Conservation (phyloP, 2,329 filamentous ascomycete genomes). For the Ophiostoma pallidulum region DNA sequence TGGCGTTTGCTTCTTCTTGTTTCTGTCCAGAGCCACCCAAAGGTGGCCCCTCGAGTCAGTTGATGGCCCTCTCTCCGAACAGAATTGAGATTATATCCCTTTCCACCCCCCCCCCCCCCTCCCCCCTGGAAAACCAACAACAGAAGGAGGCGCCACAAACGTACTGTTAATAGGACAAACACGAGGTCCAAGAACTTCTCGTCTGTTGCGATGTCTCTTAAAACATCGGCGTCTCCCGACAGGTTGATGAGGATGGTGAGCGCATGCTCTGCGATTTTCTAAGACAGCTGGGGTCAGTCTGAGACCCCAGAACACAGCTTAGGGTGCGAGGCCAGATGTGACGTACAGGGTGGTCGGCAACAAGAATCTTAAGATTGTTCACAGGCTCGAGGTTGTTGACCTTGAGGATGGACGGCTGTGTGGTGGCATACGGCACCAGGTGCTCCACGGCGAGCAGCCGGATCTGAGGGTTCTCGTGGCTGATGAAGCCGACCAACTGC, state of each 20-base stretch:
- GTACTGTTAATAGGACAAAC: conserved; percentile 63
- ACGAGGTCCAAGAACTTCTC: conserved; percentile 71
- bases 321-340: no score
- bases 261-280: conserved; percentile 89
- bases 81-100: no score
- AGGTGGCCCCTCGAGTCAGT: no score
- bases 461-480: conserved; percentile 84
- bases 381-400: conserved; percentile 65
- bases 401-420: conserved; percentile 76
- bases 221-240: conserved; percentile 64
- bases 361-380: conserved; percentile 76
- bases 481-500: conserved; percentile 86
- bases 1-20: conserved; percentile 68
- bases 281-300: no score
- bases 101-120: no score
- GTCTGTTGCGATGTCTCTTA: conserved; percentile 65
- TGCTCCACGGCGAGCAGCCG: conserved; percentile 78
- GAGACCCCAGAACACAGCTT: no score
- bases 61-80: no score
- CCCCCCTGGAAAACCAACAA: no score
- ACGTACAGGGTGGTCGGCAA: conserved; percentile 72
- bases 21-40: no score
- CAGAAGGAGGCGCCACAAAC: conserved; percentile 26
- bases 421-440: conserved; percentile 69
- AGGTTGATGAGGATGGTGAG: conserved; percentile 85